Evolutionary conservation across 768 basidiomycete genomes (phyloP), one percentile per base, ranked within the genome.

Genomic region (Xerocomellus dryophilus): DNA sequence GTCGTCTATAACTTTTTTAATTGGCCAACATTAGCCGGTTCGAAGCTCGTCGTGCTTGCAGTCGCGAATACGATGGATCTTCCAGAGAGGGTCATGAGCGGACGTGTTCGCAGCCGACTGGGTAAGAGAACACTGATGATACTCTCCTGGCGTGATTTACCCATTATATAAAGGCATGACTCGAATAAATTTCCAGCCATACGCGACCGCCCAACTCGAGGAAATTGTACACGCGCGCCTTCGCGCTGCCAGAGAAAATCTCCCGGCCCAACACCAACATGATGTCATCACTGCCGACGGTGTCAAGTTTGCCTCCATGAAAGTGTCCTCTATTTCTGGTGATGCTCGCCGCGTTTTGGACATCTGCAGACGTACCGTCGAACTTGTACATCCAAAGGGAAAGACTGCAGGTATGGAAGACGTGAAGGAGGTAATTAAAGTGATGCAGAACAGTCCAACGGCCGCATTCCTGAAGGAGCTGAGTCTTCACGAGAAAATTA

Each of bases 1-100:
- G 96, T 99, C 10, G 90, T 99, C 20, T 99, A 99, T 73, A 98
- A 98, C 66, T 98, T 99, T 73, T 98, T 98, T 80, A 98, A 99
- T 68, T 99, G 97, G 96, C 97, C 97, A 2, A 96, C 94, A 4
- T 76, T 97, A 47, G 78, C 81, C 0, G 85, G 84, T 18, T 94
- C 93, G 53, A 91, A 90, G 68, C 80, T 99, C 6, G 85, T 98
- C 47, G 97, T 99, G 2, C 82, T 99, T 47, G 96, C 97, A 0
- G 94, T 99, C 1, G 97, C 97, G 7, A 99, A 98, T 67, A 94
- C 96, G 29, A 96, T 97, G 90, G 96, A 98, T 65, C 78, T 98
- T 50, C 97, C 97, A 0, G 96, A 98, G 70, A 80, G 96, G 42
- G 90, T 89, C 11, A 88, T 99, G 84, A 87, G 80, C 3, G 93